Evolutionary conservation across 306 rosid genomes (phyloP), one percentile per base, ranked within the genome.

Genomic region (Prunus fruticosa): DNA sequence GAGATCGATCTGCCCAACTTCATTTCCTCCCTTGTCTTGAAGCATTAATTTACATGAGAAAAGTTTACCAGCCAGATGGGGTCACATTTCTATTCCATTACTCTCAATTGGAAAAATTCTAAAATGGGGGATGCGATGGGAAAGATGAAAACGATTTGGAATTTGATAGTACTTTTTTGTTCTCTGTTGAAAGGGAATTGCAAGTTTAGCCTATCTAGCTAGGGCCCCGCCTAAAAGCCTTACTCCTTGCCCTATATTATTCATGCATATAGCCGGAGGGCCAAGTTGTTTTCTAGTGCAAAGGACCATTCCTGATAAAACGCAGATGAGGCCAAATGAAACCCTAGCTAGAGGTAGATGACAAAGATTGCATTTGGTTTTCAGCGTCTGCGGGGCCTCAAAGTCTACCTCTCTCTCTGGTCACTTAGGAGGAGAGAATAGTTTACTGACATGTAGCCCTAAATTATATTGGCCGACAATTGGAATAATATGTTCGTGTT

Each of bases 391-490:
- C 13, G 68, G 82, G 82, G 64, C 25, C 56, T 67, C 54, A 11
- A 64, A 34, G n/a, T 47, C 58, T 16, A 3, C 34, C 10, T 18
- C 8, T 18, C 62, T 49, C 53, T 13, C 4, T 11, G 28, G 32
- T 47, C 46, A 69, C 30, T 7, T 13, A 28, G 12, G 43, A 23
- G 16, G 32, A n/a, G 64, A 49, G 41, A 64, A 43, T 27, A 64
- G 49, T 16, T 16, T 27, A 47, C 11, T 8, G 20, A 23, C 53
- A 13, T 3, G 19, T 18, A 76, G 47, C 78, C 81, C 47, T 77
- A 78, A 71, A 14, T 49, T 6, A 51, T 15, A 65, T 41, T 88
- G 30, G 20, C 88, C 78, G 88, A 85, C 91, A 87, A 27, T n/a
- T 46, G 50, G 84, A 76, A 83, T 74, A 73, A 75, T 62, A 58